Evolutionary conservation across 768 basidiomycete species (phyloP).

Genomic region (Paxillus rubicundulus): DNA sequence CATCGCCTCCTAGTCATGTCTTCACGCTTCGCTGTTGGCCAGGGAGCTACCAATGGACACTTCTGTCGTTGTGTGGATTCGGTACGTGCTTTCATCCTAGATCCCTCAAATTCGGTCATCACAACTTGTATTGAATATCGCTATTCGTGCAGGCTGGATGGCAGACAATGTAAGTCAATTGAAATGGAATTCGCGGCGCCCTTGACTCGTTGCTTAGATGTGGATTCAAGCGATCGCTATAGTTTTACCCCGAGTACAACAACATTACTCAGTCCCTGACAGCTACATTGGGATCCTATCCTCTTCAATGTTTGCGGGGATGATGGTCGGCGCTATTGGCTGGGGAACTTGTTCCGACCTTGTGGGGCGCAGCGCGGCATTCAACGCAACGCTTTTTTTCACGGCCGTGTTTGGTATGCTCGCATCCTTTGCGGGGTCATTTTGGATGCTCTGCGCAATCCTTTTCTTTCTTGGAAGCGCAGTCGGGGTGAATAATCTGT

Average conservation of each 20-base stretch:
- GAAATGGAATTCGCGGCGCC: conserved; percentile 1
- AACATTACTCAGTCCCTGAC: conserved; percentile 82
- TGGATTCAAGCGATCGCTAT: conserved; percentile 92
- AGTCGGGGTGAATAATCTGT: conserved; percentile 69
- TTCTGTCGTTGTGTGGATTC: conserved; percentile 83
- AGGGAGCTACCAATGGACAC: conserved; percentile 79
- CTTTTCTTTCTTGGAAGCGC: conserved; percentile 90
- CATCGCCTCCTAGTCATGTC: not conserved
- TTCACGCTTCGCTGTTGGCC: not conserved
- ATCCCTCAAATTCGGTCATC: not conserved
- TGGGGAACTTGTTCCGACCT: conserved; percentile 96
- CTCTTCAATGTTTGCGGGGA: conserved; percentile 90
- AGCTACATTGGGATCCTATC: conserved; percentile 78
- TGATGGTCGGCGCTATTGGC: conserved; percentile 92
- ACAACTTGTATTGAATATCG: conserved; percentile 2
- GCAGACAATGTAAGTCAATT: conserved; percentile 74
- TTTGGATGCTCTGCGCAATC: conserved; percentile 63
- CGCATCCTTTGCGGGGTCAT: conserved; percentile 71
- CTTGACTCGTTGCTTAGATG: conserved; percentile 58
- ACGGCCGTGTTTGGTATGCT: conserved; percentile 85
- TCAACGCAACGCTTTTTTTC: conserved; percentile 90
- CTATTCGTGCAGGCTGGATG: conserved; percentile 68
- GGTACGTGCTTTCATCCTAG: conserved; percentile 49
- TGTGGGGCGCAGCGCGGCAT: conserved; percentile 83
- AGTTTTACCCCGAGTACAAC: conserved; percentile 93